Evolutionary conservation across 2,329 filamentous ascomycete genomes (phyloP), one percentile per base, ranked within the genome.

Genomic region (Emmonsia crescens): DNA sequence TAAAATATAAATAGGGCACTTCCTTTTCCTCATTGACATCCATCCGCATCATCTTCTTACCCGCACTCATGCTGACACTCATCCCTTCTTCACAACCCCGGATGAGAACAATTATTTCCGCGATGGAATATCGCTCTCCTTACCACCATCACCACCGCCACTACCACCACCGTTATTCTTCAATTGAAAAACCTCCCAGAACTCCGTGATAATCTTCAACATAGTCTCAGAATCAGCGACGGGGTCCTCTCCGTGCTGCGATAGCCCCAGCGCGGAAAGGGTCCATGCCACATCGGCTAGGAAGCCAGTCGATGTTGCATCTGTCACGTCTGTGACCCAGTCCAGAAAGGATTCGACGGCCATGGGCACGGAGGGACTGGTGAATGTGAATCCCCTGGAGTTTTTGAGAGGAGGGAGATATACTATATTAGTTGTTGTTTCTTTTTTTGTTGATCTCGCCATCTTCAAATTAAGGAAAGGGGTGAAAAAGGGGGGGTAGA

Each of bases 251-350:
- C 61, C 65, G 19, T 64, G 56, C 51, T 60, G 49, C 10, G 60
- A 65, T 27, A 64, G 52, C 16, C 55, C 63, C 21, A 65, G n/a
- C 29, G 59, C 55, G 24, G 62, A 60, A 24, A 66, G 21, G 21
- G 21, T 62, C 66, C 65, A 67, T 12, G 62, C 63, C 42, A 67
- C 59, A 21, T 67, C 65, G 10, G 64, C 63, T 16, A 64, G 59
- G 42, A 67, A 64, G 33, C 62, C 62, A 2, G 38, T 63, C 5
- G 64, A 61, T 3, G 52, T 62, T 16, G 61, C 48, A 38, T 64
- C 62, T 27, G 64, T 67, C 16, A 67, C 61, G 44, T 66, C 64
- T 2, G 65, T 67, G 27, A 66, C 52, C 63, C 64, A 67, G 29
- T 67, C 63, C 33, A 67, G 38, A 54, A 64, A 62, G 19, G 63